Percentiles rank a stretch among this genome's conserved stretches.
phyloP scores from a whole-genome alignment of 2,329 filamentous ascomycete species.

The Tolypocladium pustulatum region DNA sequence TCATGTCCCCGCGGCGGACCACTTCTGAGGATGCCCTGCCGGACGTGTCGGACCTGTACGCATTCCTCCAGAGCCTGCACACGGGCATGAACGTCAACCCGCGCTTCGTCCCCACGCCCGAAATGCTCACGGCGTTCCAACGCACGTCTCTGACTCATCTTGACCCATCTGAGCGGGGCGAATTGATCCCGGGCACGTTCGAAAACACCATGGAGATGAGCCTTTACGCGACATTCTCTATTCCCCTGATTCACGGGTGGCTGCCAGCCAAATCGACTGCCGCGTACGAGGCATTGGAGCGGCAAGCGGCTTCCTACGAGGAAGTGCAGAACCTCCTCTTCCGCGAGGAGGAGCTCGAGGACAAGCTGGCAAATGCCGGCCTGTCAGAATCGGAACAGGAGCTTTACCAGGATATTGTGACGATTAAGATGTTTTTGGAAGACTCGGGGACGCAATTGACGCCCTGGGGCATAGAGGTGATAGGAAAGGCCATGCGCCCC shows the following conservation, averaged over 20 bases:
- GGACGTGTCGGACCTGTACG: conserved; percentile 79
- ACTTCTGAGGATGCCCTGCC: conserved; percentile 57
- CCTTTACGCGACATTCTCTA: conserved; percentile 80
- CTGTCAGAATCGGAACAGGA: conserved; percentile 66
- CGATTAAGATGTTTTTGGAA: conserved; percentile 74
- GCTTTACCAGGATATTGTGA: conserved; percentile 70
- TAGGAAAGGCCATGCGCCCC: conserved; percentile 59
- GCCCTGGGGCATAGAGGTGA: conserved; percentile 63
- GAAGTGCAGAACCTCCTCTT: conserved; percentile 86
- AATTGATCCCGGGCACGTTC: conserved; percentile 59
- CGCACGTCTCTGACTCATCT: conserved; percentile 42
- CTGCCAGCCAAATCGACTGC: conserved; percentile 58
- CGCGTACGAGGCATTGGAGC: conserved; percentile 58
- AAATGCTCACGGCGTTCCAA: conserved; percentile 35
- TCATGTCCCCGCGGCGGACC: conserved; percentile 67
- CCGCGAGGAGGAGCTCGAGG: conserved; percentile 77
- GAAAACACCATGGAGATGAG: conserved; percentile 80
- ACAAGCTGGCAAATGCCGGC: conserved; percentile 50
- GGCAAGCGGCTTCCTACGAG: conserved; percentile 77
- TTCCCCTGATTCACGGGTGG: conserved; percentile 92
- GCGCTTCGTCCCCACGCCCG: conserved; percentile 57
- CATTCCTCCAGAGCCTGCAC: conserved; percentile 77
- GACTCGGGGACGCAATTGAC: conserved; percentile 82
- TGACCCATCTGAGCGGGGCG: conserved; percentile 37
- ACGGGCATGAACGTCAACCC: conserved; percentile 99